Evolutionary conservation across 805 yeast genomes (phyloP), one percentile per base, ranked within the genome.

Genomic region (Myxozyma geophila): DNA sequence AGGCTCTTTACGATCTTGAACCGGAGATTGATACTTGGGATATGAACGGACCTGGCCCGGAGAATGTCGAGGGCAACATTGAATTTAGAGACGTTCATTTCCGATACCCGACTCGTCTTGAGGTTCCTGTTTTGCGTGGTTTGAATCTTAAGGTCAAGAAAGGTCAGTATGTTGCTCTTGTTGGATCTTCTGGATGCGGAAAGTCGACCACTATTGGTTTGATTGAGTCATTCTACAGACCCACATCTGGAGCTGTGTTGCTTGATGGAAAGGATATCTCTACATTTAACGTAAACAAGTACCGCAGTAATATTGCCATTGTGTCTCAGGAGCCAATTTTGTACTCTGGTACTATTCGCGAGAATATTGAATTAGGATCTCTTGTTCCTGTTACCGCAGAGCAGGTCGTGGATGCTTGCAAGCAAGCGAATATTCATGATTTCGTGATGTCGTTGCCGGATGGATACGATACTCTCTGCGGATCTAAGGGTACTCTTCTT

Each of bases 101-200:
- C 64, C 59, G 71, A 13, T 73, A 73, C 49, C 76, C 76, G 2
- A 70, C 76, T 12, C 65, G 76, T 1, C 68, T 68, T 8, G 68
- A 70, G 15, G 70, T 72, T 13, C 66, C 71, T 19, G 70, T 73
- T 7, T 59, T 74, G 13, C 63, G 67, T 7, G 71, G 72, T 36
- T 54, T 73, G 36, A 63, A 66, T 53, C 64, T 73, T 21, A 47
- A 41, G 8, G 54, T 74, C 83, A 91, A 92, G 10, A 87, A 92
- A 2, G 97, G 97, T 5, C 76, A 86, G 70, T 90, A 88, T 70
- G 92, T 91, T 41, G 97, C 97, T 10, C 83, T 91, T 70, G 97
- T 91, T 15, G 97, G 97, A 0, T 87, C 96, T 93, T 2, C 87
- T 89, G 23, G 97, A 6, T 71, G 74, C 23, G 91, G 48, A 74